Evolutionary conservation across 1,139 yeast species (phyloP).

Genomic region (Blastobotrys indianensis): DNA sequence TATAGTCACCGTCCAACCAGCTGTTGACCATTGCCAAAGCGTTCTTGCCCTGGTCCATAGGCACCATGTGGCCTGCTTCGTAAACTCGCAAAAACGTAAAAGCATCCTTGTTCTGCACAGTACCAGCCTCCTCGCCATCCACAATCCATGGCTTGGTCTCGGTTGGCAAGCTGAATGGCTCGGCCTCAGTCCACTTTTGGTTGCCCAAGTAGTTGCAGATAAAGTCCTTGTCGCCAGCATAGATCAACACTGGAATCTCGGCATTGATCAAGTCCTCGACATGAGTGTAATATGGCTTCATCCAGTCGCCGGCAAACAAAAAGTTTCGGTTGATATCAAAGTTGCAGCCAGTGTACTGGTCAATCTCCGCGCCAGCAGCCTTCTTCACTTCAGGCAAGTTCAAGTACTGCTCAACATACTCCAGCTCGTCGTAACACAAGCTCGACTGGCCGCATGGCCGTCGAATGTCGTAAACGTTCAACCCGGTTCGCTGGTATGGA

Average conservation of each 20-base stretch:
- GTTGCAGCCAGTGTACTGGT: constrained; percentile 51
- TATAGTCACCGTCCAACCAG: constrained; percentile 49
- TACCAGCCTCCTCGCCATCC: constrained; percentile 55
- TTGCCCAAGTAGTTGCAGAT: constrained; percentile 91
- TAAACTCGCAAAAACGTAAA: constrained; percentile 59
- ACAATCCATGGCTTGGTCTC: constrained; percentile 34
- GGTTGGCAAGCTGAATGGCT: constrained; percentile 44
- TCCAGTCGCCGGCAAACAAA: constrained; percentile 53
- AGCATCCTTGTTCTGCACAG: constrained; percentile 49
- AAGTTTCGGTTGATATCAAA: constrained; percentile 53
- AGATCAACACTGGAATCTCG: constrained; percentile 68
- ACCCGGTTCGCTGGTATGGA: constrained; percentile 54
- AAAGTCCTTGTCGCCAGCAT: constrained; percentile 86
- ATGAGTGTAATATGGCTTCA: constrained; percentile 58
- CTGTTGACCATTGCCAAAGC: constrained; percentile 71
- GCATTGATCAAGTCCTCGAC: constrained; percentile 54
- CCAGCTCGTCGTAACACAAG: constrained; percentile 55
- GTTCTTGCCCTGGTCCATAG: constrained; percentile 72
- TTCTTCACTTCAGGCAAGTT: constrained; percentile 54
- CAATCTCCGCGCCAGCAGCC: constrained; percentile 56
- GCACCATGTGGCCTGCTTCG: constrained; percentile 72
- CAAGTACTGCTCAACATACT: constrained; percentile 51
- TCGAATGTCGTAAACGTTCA: constrained; percentile 67
- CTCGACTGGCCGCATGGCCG: constrained; percentile 47
- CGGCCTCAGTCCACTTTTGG: constrained; percentile 70